Evolutionary conservation across 306 rosid species (phyloP).

Genomic region (Quercus aquifolioides): DNA sequence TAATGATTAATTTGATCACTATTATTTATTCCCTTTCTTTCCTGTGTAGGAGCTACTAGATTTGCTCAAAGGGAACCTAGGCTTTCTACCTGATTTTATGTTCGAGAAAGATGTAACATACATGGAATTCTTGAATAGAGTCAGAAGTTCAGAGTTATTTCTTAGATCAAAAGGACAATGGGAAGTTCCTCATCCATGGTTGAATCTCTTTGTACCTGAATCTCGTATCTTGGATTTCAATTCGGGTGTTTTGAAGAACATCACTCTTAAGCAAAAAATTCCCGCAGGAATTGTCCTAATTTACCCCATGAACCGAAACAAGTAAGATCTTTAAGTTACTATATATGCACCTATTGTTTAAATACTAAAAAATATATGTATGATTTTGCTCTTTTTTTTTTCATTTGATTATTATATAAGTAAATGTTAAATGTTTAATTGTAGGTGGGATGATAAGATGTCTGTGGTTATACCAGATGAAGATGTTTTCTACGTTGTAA

Average conservation of each 20-base stretch:
- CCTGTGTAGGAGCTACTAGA: conserved; percentile 32
- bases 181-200: conserved; percentile 91
- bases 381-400: background rate
- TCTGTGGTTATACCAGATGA: conserved; percentile 67
- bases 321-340: conserved; percentile 32
- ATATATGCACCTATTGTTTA: too few relatives aligned
- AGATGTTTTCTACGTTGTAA: conserved; percentile 54
- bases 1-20: background rate
- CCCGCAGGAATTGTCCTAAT: conserved; percentile 41
- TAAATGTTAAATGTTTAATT: background rate
- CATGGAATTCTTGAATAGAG: conserved; percentile 66
- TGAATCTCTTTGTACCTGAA: conserved; percentile 71
- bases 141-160: conserved; percentile 39
- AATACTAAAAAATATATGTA: background rate
- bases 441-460: conserved; percentile 78
- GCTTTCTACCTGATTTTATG: conserved; percentile 39
- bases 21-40: too few relatives aligned
- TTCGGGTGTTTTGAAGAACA: conserved; percentile 57
- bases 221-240: conserved; percentile 57
- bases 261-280: conserved; percentile 54
- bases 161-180: conserved; percentile 56
- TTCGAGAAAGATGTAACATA: conserved; percentile 56
- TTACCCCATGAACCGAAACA: conserved; percentile 55
- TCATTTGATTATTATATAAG: background rate
- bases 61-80: conserved; percentile 32